Evolutionary conservation across 768 basidiomycete genomes (phyloP).

Genomic region (Leccinum uliginosum): DNA sequence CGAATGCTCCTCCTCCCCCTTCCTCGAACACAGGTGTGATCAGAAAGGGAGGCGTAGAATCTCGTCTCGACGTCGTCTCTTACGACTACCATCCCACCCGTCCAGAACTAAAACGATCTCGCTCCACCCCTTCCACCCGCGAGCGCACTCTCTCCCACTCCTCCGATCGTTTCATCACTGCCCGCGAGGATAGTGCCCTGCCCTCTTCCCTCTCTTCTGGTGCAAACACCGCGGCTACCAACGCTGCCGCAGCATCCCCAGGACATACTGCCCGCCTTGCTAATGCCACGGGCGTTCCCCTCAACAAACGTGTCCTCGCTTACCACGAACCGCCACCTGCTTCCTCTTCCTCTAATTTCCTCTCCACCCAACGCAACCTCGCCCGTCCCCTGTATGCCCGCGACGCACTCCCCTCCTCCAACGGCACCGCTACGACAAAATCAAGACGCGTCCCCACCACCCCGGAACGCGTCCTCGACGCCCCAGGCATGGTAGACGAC

Average conservation of each 20-base stretch:
- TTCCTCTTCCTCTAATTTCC: conserved; percentile 69
- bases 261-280: conserved; percentile 76
- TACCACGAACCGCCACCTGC: conserved; percentile 85
- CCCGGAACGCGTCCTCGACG: conserved; percentile 92
- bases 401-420: conserved; percentile 59
- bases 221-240: conserved; percentile 37
- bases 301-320: conserved; percentile 79
- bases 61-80: conserved; percentile 71
- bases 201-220: conserved; percentile 61
- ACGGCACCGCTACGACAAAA: conserved; percentile 60
- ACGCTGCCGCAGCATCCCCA: conserved; percentile 54
- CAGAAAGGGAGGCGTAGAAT: conserved; percentile 73
- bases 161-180: conserved; percentile 69
- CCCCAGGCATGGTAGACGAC: conserved; percentile 90
- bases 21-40: conserved; percentile 71
- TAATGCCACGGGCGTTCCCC: conserved; percentile 68
- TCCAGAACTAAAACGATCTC: conserved; percentile 63
- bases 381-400: conserved; percentile 74
- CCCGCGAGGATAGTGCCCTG: conserved; percentile 48
- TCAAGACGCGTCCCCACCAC: conserved; percentile 79
- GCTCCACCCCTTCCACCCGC: conserved; percentile 61
- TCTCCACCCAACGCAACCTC: conserved; percentile 73
- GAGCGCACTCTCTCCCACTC: conserved; percentile 36
- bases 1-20: conserved; percentile 45
- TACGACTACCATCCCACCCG: conserved; percentile 69